Percentiles rank a stretch among this genome's conserved stretches.
Evolutionary conservation across 1,284 basidiomycete species (phyloP).

Genomic region (Xerocomus minutiporus): DNA sequence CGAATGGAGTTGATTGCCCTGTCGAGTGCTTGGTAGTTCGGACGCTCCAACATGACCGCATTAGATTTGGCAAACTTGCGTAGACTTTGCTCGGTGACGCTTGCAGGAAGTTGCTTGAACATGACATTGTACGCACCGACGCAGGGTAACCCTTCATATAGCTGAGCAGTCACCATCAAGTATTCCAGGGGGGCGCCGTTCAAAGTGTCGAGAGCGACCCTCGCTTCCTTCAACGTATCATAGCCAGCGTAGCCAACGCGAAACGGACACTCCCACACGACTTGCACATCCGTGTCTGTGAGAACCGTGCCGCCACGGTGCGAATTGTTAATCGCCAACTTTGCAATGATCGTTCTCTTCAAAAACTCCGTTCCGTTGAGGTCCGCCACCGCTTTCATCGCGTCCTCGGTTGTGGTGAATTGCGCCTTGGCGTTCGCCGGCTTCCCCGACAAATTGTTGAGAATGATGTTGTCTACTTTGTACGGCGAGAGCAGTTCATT

Average conservation of each 20-base stretch:
- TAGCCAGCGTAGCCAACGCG: slow-evolving; percentile 59
- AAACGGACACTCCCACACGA: slow-evolving; percentile 52
- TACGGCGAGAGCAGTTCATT: slow-evolving; percentile 32
- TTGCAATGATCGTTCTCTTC: slow-evolving; percentile 35
- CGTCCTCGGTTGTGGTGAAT: slow-evolving; percentile 44
- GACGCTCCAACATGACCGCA: slow-evolving; percentile 47
- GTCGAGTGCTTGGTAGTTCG: slow-evolving; percentile 44
- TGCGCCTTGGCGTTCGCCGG: slow-evolving; percentile 38
- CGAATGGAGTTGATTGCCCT: slow-evolving; percentile 40
- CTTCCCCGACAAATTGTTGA: slow-evolving; percentile 25
- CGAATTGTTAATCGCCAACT: slow-evolving; percentile 30
- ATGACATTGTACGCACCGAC: slow-evolving; percentile 55
- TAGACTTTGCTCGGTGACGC: slow-evolving; percentile 40
- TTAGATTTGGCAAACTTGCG: slow-evolving; percentile 43
- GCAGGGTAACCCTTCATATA: slow-evolving; percentile 53
- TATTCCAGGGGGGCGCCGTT: slow-evolving; percentile 35
- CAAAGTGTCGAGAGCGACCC: slow-evolving; percentile 41
- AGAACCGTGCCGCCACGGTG: slow-evolving; percentile 15
- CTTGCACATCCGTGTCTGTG: slow-evolving; percentile 35
- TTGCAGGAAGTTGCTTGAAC: slow-evolving; percentile 48
- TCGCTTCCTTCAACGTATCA: slow-evolving; percentile 41
- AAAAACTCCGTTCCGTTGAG: slow-evolving; percentile 45
- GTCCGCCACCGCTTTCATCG: slow-evolving; percentile 42
- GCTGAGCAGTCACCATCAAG: slow-evolving; percentile 39
- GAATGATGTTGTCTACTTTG: slow-evolving; percentile 38